These are phyloP conservation scores for Diospyros lotus DNA, from an alignment of 148 eudicot genomes.

Conservation along the genomic window DNA sequence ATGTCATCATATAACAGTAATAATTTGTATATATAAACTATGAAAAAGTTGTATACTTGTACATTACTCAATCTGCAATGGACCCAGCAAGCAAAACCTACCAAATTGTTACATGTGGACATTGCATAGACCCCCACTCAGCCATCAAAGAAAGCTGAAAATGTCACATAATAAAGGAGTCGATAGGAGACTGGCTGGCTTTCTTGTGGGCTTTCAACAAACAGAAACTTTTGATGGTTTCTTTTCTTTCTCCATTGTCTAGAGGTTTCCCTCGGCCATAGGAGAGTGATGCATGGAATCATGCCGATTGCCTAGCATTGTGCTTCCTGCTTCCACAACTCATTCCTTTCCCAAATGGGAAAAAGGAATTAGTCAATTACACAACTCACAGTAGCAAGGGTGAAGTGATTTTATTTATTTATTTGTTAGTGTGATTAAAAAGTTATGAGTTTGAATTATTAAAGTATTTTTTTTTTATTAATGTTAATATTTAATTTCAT, in stretches of 20 bases:
- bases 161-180: neutral
- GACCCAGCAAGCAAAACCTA: neutral
- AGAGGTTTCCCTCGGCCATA: neutral
- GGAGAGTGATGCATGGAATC: neutral
- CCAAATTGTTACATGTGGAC: constrained; percentile 5
- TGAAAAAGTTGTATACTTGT: too few species aligned
- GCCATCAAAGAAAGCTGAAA: constrained; percentile 16
- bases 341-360: too few species aligned
- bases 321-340: neutral
- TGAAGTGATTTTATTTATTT: too few species aligned
- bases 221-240: neutral
- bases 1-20: neutral
- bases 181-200: neutral
- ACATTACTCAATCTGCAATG: neutral
- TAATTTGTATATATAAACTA: too few species aligned
- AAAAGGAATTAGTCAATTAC: too few species aligned
- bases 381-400: too few species aligned
- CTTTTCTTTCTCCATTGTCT: neutral
- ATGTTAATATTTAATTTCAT: too few species aligned
- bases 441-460: too few species aligned
- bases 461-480: too few species aligned
- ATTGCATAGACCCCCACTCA: constrained; percentile 14
- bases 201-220: constrained; percentile 10
- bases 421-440: too few species aligned
- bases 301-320: neutral